These are phyloP conservation scores for Chaetoceros tenuissimus DNA, from an alignment of 108 stramenopile species.

Conservation along the genomic window DNA sequence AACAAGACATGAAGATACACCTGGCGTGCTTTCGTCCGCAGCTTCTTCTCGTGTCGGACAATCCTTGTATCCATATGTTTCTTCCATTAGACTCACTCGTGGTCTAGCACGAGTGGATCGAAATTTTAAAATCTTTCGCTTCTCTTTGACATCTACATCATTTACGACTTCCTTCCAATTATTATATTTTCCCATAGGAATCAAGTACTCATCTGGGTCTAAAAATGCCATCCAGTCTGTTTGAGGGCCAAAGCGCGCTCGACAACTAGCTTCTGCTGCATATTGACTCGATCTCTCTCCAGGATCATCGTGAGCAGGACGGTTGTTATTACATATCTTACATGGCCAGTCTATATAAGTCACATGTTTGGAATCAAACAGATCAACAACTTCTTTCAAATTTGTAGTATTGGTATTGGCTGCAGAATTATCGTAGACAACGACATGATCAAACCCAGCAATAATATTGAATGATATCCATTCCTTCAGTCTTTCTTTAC, in stretches of 20 bases:
- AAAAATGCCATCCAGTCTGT: conserved; percentile 73
- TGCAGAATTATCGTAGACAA: conserved; percentile 71
- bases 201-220: conserved; percentile 77
- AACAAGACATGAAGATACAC: conserved; percentile 11
- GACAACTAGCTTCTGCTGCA: conserved; percentile 72
- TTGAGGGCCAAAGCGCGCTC: conserved; percentile 49
- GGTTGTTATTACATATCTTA: conserved; percentile 71
- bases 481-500: conserved; percentile 35
- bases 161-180: conserved; percentile 48
- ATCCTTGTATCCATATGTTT: conserved; percentile 2
- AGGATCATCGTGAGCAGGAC: conserved; percentile 42
- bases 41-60: conserved; percentile 1
- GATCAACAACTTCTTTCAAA: conserved; percentile 15
- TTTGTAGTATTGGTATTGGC: conserved; percentile 16
- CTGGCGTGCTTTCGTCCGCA: background rate
- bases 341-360: conserved; percentile 60
- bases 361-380: conserved; percentile 27
- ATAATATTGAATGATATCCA: conserved; percentile 50
- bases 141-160: conserved; percentile 26
- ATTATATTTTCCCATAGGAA: conserved; percentile 35
- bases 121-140: conserved; percentile 42
- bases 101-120: conserved; percentile 54
- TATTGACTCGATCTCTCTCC: conserved; percentile 74
- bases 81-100: conserved; percentile 30
- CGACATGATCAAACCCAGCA: conserved; percentile 74